Evolutionary conservation across 768 basidiomycete genomes (phyloP), one percentile per base, ranked within the genome.

Genomic region (Termitomyces sp.): DNA sequence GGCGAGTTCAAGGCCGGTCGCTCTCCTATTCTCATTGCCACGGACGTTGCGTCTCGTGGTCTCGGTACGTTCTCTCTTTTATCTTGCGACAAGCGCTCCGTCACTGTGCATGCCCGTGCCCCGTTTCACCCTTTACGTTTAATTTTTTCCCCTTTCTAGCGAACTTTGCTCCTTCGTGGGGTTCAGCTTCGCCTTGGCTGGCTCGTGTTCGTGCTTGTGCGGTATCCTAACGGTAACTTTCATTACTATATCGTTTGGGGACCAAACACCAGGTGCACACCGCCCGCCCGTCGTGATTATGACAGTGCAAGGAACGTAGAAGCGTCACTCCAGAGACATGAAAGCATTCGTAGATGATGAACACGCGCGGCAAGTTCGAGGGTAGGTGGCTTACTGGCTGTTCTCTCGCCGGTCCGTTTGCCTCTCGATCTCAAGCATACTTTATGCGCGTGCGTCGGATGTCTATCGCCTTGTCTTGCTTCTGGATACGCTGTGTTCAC

Each of bases 21-120:
- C 62, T 94, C 92, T 33, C 96, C 96, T 3, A 98, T 99, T 72
- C 82, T 99, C 69, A 92, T 98, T 68, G 97, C 97, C 76, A 98
- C 97, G 65, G 97, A 98, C 72, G 96, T 99, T 67, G 97, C 96
- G 60, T 97, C 94, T 71, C 95, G 96, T 86, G 96, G 96, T 84
- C 86, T 99, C 71, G 97, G 97, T 98, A 89, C 80, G 96, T 94
- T 69, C 69, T 20, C 35, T 51, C 79, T 71, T 73, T 92, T 69
- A 71, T 77, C 66, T 71, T 71, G 68, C 65, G 56, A 59, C 75
- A 78, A 79, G 82, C 78, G 81, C 80, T 79, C 63, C 65, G 68
- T 66, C 62, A 56, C 62, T 65, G 66, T 70, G 67, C 58, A 61
- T 62, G 43, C 47, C 62, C 53, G 59, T 65, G 64, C 66, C 62